A percentile compares a stretch with the other conserved stretches of the same genome.
Evolutionary conservation across 1,284 basidiomycete species (phyloP).

Genomic region (Ceratobasidium sp.): DNA sequence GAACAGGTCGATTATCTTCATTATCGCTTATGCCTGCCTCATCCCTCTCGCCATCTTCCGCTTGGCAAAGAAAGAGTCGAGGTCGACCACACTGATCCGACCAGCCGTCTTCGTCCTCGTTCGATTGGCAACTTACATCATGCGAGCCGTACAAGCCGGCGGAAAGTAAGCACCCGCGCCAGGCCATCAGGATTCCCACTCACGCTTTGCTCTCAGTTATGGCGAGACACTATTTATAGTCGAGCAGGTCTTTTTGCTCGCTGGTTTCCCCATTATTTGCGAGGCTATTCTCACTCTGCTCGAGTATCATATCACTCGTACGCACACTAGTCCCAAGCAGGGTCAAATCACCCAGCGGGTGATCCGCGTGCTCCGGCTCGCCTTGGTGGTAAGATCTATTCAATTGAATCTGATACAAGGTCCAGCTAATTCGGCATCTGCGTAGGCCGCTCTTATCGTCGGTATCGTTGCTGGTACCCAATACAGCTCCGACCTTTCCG

Average conservation of each 20-base stretch:
- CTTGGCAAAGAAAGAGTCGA: slow-evolving; percentile 21
- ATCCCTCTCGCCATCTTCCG: slow-evolving; percentile 47
- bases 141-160: slow-evolving; percentile 49
- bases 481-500: slow-evolving; percentile 22
- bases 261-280: slow-evolving; percentile 39
- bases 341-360: slow-evolving; percentile 24
- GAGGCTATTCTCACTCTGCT: slow-evolving; percentile 29
- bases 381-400: slow-evolving; percentile 18
- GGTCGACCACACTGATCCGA: slow-evolving; percentile 47
- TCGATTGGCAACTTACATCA: slow-evolving; percentile 49
- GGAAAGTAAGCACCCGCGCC: slow-evolving; percentile 16
- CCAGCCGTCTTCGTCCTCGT: slow-evolving; percentile 47
- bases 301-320: slow-evolving; percentile 41
- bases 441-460: slow-evolving; percentile 14
- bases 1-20: slow-evolving; percentile 33
- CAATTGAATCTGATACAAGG: not conserved
- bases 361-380: slow-evolving; percentile 11
- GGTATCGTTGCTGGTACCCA: slow-evolving; percentile 45
- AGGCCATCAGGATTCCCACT: not conserved
- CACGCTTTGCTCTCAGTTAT: not conserved
- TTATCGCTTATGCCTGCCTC: slow-evolving; percentile 23
- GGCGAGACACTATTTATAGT: slow-evolving; percentile 30
- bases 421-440: not conserved
- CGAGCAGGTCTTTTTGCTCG: slow-evolving; percentile 36
- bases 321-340: slow-evolving; percentile 30